Percentiles rank a stretch among this genome's conserved stretches.
phyloP scores from a whole-genome alignment of 768 basidiomycete species.

The Lentinus tigrinus region DNA sequence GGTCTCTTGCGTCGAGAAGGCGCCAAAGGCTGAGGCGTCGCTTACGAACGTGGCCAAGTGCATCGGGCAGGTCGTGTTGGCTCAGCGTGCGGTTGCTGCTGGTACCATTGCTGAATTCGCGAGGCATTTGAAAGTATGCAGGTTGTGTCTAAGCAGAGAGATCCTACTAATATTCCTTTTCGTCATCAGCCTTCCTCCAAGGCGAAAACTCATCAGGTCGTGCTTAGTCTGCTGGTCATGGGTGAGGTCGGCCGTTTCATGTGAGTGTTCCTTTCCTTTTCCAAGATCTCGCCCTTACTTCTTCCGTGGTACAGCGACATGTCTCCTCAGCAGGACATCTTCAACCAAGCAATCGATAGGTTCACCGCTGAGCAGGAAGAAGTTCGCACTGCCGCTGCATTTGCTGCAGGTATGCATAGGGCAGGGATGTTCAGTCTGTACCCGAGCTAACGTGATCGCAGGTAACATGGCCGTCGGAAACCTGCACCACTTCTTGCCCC shows the following conservation, averaged over 20 bases:
- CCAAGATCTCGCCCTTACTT: neutral
- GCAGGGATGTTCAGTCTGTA: neutral
- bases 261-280: conserved; percentile 42
- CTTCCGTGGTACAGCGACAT: conserved; percentile 65
- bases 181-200: conserved; percentile 40
- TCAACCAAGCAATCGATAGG: conserved; percentile 67
- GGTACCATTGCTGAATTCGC: conserved; percentile 85
- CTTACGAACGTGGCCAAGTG: conserved; percentile 81
- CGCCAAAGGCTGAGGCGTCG: conserved; percentile 51
- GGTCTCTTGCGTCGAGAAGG: conserved; percentile 64
- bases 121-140: conserved; percentile 69
- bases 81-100: conserved; percentile 68
- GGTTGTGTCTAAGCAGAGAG: neutral
- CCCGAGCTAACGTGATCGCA: neutral
- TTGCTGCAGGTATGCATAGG: conserved; percentile 71
- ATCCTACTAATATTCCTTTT: neutral
- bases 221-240: conserved; percentile 83
- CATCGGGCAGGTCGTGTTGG: conserved; percentile 78
- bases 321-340: conserved; percentile 76
- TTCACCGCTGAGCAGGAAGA: conserved; percentile 84
- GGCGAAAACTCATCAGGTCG: conserved; percentile 63
- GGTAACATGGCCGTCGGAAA: conserved; percentile 95
- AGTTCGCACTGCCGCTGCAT: conserved; percentile 86
- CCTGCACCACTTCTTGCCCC: conserved; percentile 80
- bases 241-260: conserved; percentile 92